Conservation (phyloP, 2,329 filamentous ascomycete species). For the Colletotrichum spinosum region DNA sequence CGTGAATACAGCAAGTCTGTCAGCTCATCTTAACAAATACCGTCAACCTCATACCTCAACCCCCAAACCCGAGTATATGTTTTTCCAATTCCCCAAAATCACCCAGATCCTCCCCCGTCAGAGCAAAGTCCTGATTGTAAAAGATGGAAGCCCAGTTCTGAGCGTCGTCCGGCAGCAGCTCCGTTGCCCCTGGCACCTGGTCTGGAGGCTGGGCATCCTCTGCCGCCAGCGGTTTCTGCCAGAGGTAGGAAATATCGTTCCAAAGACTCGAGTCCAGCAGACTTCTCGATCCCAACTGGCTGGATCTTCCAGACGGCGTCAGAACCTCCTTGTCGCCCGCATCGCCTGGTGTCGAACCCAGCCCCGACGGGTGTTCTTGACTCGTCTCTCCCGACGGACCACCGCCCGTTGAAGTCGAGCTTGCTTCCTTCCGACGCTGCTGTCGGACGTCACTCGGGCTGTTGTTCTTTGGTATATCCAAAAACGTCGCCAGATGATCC, state of each 20-base stretch:
- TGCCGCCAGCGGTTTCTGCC: slow-evolving; percentile 6
- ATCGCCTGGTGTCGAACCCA: neutral
- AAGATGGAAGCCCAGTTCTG: slow-evolving; percentile 20
- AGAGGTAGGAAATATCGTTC: slow-evolving; percentile 33
- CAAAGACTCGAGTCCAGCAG: slow-evolving; percentile 32
- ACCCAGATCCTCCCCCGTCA: slow-evolving; percentile 22
- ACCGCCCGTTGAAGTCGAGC: no score
- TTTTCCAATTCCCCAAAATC: slow-evolving; percentile 31
- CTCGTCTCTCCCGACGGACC: no score
- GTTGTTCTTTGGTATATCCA: slow-evolving; percentile 14
- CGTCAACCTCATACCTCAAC: neutral
- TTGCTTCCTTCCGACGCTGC: no score
- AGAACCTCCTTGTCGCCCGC: neutral
- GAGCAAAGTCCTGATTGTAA: slow-evolving; percentile 13
- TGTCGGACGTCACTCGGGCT: no score
- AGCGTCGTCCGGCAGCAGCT: slow-evolving; percentile 18
- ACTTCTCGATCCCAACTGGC: slow-evolving; percentile 24
- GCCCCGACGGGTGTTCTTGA: neutral
- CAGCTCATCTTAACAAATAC: neutral
- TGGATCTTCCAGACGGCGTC: slow-evolving; percentile 9
- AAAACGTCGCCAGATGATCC: slow-evolving; percentile 19
- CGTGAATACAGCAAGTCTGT: no score
- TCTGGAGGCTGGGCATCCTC: neutral
- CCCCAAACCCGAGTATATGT: slow-evolving; percentile 11
- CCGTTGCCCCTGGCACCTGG: neutral